These are phyloP conservation scores for Pseudozyma sp. DNA, from an alignment of 1,284 basidiomycete species.

Conservation along the genomic window DNA sequence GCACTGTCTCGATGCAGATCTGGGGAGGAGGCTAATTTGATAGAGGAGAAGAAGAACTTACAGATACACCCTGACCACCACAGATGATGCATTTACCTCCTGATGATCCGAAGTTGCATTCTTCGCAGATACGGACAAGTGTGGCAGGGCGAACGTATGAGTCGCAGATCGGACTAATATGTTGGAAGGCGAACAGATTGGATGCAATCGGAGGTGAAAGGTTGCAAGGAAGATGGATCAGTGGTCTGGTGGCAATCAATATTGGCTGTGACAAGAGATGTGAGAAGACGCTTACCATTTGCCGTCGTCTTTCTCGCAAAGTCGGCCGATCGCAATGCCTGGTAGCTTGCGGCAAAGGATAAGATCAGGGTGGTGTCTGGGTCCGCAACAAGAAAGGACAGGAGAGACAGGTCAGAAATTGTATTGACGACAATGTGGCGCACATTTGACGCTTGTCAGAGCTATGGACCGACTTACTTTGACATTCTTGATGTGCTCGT, in stretches of 20 bases:
- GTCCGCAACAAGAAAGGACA: background rate
- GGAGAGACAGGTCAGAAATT: background rate
- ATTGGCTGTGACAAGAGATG: too few species aligned
- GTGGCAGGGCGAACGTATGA: slow-evolving; percentile 99
- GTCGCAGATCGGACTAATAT: slow-evolving; percentile 91
- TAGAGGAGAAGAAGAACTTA: too few species aligned
- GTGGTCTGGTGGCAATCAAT: background rate
- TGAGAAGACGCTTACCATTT: slow-evolving; percentile 82
- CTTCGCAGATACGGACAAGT: slow-evolving; percentile 96
- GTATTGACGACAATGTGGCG: too few species aligned
- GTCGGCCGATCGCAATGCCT: slow-evolving; percentile 91
- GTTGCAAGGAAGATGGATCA: slow-evolving; percentile 4
- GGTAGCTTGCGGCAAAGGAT: slow-evolving; percentile 97
- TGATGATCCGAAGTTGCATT: slow-evolving; percentile 97
- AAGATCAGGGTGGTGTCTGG: slow-evolving; percentile 76
- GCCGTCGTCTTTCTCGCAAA: slow-evolving; percentile 99
- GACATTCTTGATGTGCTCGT: background rate
- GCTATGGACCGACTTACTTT: background rate
- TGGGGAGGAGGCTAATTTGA: too few species aligned
- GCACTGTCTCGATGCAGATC: too few species aligned
- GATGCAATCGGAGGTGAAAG: background rate
- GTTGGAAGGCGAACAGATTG: background rate
- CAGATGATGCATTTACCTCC: slow-evolving; percentile 98
- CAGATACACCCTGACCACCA: slow-evolving; percentile 63
- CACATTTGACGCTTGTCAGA: background rate